Evolutionary conservation across 2,329 filamentous ascomycete species (phyloP), one percentile per base, ranked within the genome.

Genomic region (Alternaria sp.): DNA sequence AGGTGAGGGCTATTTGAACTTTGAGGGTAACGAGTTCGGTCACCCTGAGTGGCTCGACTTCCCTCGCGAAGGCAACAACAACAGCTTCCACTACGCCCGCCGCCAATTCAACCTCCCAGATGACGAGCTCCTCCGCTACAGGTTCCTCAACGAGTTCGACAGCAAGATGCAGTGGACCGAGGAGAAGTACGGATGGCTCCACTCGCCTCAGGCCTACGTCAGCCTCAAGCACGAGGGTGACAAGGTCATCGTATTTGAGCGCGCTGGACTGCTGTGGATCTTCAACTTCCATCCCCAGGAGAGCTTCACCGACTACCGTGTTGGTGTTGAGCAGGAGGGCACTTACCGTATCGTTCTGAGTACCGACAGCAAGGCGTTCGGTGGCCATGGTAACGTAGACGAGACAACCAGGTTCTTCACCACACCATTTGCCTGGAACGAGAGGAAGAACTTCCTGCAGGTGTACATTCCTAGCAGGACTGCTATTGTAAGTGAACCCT

Each of bases 11-110:
- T 99, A 97, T 77, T 91, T 99, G 57, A 99, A 98, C 83, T 99
- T 99, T 73, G 94, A 97, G 82, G 96, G 96, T 65, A 99, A 99
- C 81, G 96, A 99, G 81, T 99, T 99, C 76, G 96, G 96, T 1
- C 96, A 99, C 78, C 96, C 96, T 0, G 96, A 99, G 81, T 99
- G 96, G 96, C 91, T 99, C 43, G 96, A 99, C 80, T 99, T 99
- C 81, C 96, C 96, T 5, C 92, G 96, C 55, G 93, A 90, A 74
- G 96, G 96, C 62, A 97, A 97, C 82, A 83, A 90, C 75, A 97
- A 97, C 82, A 96, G 92, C 49, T 97, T 94, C 85, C 95, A 93
- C 89, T 97, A 97, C 77, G 94, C 94, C 3, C 89, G 96, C 21
- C 91, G 96, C 62, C 95, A 97, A 79, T 89, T 97, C 70, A 98